Conservation (phyloP, 1,284 basidiomycete species). For the Ganoderma lingzhi region DNA sequence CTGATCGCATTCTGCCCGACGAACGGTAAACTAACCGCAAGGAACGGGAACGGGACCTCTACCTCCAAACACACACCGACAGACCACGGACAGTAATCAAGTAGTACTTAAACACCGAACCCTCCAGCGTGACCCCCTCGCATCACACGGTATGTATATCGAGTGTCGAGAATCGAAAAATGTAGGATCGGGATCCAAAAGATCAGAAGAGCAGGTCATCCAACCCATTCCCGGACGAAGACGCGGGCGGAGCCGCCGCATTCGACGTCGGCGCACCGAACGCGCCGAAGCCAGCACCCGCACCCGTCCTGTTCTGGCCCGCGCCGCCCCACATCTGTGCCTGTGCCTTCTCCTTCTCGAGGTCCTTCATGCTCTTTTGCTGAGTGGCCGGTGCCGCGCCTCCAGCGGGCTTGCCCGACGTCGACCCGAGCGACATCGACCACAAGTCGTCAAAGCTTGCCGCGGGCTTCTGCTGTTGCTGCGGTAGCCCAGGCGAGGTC, state of each 20-base stretch:
- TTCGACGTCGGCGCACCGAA: constrained; percentile 43
- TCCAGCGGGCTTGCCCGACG: constrained; percentile 33
- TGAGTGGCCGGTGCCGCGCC: constrained; percentile 24
- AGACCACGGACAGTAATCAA: background rate
- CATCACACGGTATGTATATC: constrained; percentile 6
- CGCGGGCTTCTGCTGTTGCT: constrained; percentile 42
- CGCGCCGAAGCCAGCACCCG: constrained; percentile 55
- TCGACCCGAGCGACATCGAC: constrained; percentile 79
- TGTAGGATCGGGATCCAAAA: background rate
- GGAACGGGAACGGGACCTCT: background rate
- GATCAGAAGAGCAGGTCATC: constrained; percentile 46
- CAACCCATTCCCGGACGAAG: constrained; percentile 37
- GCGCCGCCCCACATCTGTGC: constrained; percentile 76
- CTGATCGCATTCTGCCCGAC: background rate
- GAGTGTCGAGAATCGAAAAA: background rate
- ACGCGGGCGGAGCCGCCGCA: constrained; percentile 35
- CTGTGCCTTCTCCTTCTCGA: constrained; percentile 87
- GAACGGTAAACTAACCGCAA: background rate
- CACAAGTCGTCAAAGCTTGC: constrained; percentile 90
- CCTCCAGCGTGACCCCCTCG: constrained; percentile 3
- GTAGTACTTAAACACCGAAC: background rate
- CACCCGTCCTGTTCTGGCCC: constrained; percentile 45
- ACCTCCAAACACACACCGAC: background rate
- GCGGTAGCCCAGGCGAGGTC: constrained; percentile 31
- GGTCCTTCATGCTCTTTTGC: constrained; percentile 85